Base-by-base conservation (phyloP, 2,329 filamentous ascomycete genomes). In the Xylogone sp. region DNA sequence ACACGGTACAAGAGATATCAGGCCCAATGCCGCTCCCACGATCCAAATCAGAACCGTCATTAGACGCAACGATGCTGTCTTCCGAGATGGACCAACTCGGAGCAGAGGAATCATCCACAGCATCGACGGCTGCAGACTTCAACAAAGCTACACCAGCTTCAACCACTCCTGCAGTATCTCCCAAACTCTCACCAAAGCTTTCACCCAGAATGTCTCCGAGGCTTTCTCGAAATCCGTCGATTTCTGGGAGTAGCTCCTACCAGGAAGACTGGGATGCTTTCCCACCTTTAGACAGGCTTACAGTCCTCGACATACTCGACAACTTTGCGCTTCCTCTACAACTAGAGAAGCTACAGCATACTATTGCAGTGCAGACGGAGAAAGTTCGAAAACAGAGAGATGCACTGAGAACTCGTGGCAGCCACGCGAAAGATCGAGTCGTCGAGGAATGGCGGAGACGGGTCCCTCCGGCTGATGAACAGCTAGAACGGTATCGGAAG, bases 371-470 rank as follows among this genome's bases (percentile, higher is more conserved):
- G 4, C 92, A 97, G 70, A 93, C 85, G 3, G 85, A 94, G 60
- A 94, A 89, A 69, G 87, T 97, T 27, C 85, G 86, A 56, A 84
- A 84, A 64, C 93, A 94, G 55, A 83, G 88, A 62, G 87, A 94
- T 67, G 24, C 83, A 53, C 71, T 96, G 55, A 90, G 89, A 68
- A 84, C 83, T 19, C 85, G 81, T 58, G 86, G 91, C 46, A 78
- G 86, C 63, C 82, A 83, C 60, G 92, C 93, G n/a, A 89, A 86
- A 64, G 87, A 95, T 59, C 86, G 88, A 54, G 90, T 97, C 65
- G 87, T 97, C 21, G 92, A 95, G 59, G 90, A 97, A 74, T 96
- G 90, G 90, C 84, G 90, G 53, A 87, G 88, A 50, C 83, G 92
- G 39, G 83, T 95, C 9, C 91, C 91, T 2, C 86, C 89, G 2